A percentile compares a stretch with the other conserved stretches of the same genome.
phyloP scores from a whole-genome alignment of 2,329 filamentous ascomycete genomes.

The Cercospora sp. region DNA sequence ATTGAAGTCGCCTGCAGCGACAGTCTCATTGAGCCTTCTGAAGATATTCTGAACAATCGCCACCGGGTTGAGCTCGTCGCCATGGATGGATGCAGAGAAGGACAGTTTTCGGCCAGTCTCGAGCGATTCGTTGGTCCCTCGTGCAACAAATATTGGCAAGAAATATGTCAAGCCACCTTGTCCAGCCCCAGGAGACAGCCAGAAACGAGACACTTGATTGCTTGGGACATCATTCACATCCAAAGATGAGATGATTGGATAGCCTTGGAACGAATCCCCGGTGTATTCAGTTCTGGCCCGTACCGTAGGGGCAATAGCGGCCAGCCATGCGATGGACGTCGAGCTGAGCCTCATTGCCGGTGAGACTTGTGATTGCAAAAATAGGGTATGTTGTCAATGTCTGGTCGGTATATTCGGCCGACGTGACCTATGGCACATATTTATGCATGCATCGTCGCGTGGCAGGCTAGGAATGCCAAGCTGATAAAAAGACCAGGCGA shows the following conservation, averaged over 20 bases:
- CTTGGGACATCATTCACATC: slow-evolving; percentile 41
- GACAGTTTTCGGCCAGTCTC: slow-evolving; percentile 41
- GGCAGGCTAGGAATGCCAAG: slow-evolving; percentile 19
- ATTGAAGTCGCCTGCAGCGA: slow-evolving; percentile 30
- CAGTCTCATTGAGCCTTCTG: slow-evolving; percentile 40
- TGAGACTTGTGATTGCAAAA: not conserved
- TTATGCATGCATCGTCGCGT: slow-evolving; percentile 16
- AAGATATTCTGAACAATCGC: slow-evolving; percentile 42
- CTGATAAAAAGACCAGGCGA: slow-evolving; percentile 17
- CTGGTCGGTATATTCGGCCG: slow-evolving; percentile 1
- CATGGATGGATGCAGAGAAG: slow-evolving; percentile 43
- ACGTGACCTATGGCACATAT: slow-evolving; percentile 4
- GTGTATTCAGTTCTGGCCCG: slow-evolving; percentile 24
- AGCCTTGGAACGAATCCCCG: slow-evolving; percentile 27
- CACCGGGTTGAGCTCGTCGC: slow-evolving; percentile 43
- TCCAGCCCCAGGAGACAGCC: slow-evolving; percentile 42
- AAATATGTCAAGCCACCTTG: slow-evolving; percentile 43
- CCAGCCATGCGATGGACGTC: slow-evolving; percentile 3
- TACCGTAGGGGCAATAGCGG: not conserved
- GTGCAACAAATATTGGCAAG: slow-evolving; percentile 43
- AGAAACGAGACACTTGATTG: slow-evolving; percentile 42
- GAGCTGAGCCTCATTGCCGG: slow-evolving; percentile 7
- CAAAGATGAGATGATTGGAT: slow-evolving; percentile 30
- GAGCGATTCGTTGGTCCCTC: slow-evolving; percentile 41
- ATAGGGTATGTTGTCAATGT: not conserved